Evolutionary conservation across 139 green algal genomes (phyloP), one percentile per base, ranked within the genome.

Genomic region (Yamagishiella unicocca): DNA sequence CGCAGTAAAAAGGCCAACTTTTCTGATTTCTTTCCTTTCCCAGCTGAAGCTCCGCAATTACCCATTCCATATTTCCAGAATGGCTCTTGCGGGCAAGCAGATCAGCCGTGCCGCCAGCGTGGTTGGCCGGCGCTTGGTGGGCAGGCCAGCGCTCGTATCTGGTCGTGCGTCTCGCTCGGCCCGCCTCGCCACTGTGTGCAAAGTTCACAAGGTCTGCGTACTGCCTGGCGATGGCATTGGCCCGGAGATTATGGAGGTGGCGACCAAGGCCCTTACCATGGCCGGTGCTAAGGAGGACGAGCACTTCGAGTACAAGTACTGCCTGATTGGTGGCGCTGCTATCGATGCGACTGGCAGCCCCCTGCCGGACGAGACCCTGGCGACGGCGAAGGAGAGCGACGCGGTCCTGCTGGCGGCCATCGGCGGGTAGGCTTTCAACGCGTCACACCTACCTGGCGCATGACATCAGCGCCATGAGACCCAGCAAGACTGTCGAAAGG

Each of bases 161-260:
- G 46, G 31, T 29, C 45, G 72, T 27, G 84, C 46, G 4, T 83
- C 66, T 22, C 55, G 84, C 22, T 75, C 72, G 1, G 62, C 55
- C 12, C 73, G 72, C 73, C 7, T 84, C 0, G 35, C 42, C 4
- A 84, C 73, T 7, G 74, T 89, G 8, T 89, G 84, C 84, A 83
- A 89, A 66, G n/a, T 89, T 22, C 84, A 98, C 88, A 96, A 95
- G 33, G 94, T 99, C 17, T 94, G 93, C 8, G 86, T 99, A 22
- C 95, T 99, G 42, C 94, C 97, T 35, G 98, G 98, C 58, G 98
- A 99, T 89, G 98, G 98, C 82, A 99, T 99, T 70, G 97, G 98
- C 31, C 98, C 98, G 27, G 98, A 99, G 88, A 99, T 99, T 83
- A 98, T 96, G 71, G 76, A 92, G 29, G 96, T 97, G 3, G 96